Percentiles rank a stretch among this genome's conserved stretches.
phyloP scores from a whole-genome alignment of 176 grass and related monocot species.

The Eleusine indica region DNA sequence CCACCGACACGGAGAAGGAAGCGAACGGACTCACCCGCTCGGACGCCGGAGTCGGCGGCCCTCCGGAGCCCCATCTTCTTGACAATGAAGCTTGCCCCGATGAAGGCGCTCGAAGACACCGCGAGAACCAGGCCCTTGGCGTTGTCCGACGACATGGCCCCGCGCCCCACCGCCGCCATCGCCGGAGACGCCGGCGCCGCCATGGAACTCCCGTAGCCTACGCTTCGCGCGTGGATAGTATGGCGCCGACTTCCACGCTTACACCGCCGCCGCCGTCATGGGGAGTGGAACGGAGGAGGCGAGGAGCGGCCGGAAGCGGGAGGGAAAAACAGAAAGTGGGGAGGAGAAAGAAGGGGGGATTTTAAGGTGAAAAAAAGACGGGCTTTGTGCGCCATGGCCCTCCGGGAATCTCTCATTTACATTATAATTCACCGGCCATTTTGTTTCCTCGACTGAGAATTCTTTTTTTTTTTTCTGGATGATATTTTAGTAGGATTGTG shows the following conservation, averaged over 20 bases:
- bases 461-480: background rate
- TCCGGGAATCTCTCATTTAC: background rate
- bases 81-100: conserved; percentile 74
- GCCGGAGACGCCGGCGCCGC: conserved; percentile 40
- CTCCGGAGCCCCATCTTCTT: conserved; percentile 82
- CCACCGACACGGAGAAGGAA: conserved; percentile 1
- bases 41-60: conserved; percentile 72
- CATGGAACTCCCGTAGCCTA: background rate
- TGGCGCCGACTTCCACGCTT: background rate
- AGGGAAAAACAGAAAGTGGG: conserved; percentile 4
- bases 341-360: conserved; percentile 10
- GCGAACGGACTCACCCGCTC: conserved; percentile 58
- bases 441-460: background rate
- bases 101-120: conserved; percentile 81
- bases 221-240: background rate
- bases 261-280: conserved; percentile 29
- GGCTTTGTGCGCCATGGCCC: background rate
- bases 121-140: conserved; percentile 76
- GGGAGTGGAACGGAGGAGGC: conserved; percentile 6
- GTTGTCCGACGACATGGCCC: conserved; percentile 82
- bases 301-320: conserved; percentile 39
- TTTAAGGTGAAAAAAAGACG: background rate
- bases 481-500: background rate
- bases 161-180: conserved; percentile 11
- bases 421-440: background rate